Evolutionary conservation across 2,329 filamentous ascomycete genomes (phyloP).

Genomic region (Hypoxylon sp.): DNA sequence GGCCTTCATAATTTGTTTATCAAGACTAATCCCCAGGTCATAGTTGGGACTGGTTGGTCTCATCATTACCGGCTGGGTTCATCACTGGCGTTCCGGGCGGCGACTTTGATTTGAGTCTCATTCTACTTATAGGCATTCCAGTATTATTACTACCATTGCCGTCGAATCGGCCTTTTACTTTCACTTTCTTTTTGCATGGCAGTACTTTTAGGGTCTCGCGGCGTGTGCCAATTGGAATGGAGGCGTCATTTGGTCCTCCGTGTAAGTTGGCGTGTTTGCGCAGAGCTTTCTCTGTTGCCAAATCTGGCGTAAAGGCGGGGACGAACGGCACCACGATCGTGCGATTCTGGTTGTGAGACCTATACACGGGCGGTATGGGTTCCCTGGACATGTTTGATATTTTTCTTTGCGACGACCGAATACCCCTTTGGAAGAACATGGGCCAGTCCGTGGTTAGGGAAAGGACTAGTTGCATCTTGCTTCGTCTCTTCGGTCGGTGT

Average conservation of each 20-base stretch:
- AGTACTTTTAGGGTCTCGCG: constrained; percentile 27
- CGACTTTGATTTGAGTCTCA: constrained; percentile 34
- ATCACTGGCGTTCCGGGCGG: constrained; percentile 46
- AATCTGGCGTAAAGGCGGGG: constrained; percentile 38
- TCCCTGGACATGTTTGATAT: constrained; percentile 26
- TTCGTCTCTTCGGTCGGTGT: constrained; percentile 32
- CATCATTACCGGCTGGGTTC: constrained; percentile 31
- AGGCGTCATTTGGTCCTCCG: constrained; percentile 25
- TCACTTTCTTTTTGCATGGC: constrained; percentile 9
- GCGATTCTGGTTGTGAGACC: constrained; percentile 25
- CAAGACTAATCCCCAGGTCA: constrained; percentile 18
- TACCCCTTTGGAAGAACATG: constrained; percentile 32
- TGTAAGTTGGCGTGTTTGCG: constrained; percentile 41
- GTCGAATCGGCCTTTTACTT: constrained; percentile 21
- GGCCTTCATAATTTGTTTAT: constrained; percentile 46
- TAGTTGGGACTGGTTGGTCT: constrained; percentile 16
- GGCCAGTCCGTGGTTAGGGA: constrained; percentile 27
- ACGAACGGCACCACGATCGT: constrained; percentile 38
- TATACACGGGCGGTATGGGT: constrained; percentile 31
- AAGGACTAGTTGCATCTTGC: constrained; percentile 22
- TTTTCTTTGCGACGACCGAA: constrained; percentile 33
- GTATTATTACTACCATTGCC: constrained; percentile 32
- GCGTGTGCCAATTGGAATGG: constrained; percentile 26
- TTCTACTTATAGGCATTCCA: constrained; percentile 38
- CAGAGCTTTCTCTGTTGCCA: constrained; percentile 31